A percentile compares a stretch with the other conserved stretches of the same genome.
Conservation (phyloP, 495 filamentous ascomycete species). For the Trichoderma asperelloides region DNA sequence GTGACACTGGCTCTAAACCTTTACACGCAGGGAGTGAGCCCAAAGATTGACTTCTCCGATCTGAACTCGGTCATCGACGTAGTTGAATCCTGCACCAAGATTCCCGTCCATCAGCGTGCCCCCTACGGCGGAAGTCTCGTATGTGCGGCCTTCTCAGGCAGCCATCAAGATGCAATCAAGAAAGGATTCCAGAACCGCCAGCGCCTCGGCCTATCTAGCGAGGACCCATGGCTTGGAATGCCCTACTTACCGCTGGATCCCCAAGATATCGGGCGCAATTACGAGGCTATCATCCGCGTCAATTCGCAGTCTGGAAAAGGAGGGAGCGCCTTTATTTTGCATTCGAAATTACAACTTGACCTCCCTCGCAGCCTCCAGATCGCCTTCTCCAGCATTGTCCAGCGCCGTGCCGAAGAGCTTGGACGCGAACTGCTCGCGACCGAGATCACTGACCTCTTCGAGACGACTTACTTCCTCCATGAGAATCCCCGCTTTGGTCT, state of each 20-base stretch:
- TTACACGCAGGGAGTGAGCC: constrained; percentile 89
- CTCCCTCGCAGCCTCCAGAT: constrained; percentile 88
- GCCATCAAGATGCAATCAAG: constrained; percentile 96
- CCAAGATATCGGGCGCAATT: constrained; percentile 86
- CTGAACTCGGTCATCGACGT: constrained; percentile 79
- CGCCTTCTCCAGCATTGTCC: constrained; percentile 82
- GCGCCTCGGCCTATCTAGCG: constrained; percentile 12
- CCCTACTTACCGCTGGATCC: constrained; percentile 94
- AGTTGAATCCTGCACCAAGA: constrained; percentile 90
- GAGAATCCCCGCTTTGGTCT: constrained; percentile 75
- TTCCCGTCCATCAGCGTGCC: constrained; percentile 79
- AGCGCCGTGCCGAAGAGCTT: constrained; percentile 60
- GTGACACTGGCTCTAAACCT: constrained; percentile 93
- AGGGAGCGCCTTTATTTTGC: constrained; percentile 90
- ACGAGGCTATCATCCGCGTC: constrained; percentile 96
- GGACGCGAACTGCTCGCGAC: constrained; percentile 65
- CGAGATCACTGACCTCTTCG: constrained; percentile 83
- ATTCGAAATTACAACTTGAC: constrained; percentile 79
- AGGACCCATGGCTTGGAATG: constrained; percentile 54
- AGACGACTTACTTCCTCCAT: constrained; percentile 75
- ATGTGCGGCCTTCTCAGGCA: constrained; percentile 81
- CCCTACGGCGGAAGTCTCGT: constrained; percentile 89
- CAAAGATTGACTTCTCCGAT: constrained; percentile 86
- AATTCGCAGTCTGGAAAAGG: constrained; percentile 96
- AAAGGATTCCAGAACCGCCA: constrained; percentile 67